phyloP scores from a whole-genome alignment of 1,284 basidiomycete genomes.

The Xerocomus nothofagi region DNA sequence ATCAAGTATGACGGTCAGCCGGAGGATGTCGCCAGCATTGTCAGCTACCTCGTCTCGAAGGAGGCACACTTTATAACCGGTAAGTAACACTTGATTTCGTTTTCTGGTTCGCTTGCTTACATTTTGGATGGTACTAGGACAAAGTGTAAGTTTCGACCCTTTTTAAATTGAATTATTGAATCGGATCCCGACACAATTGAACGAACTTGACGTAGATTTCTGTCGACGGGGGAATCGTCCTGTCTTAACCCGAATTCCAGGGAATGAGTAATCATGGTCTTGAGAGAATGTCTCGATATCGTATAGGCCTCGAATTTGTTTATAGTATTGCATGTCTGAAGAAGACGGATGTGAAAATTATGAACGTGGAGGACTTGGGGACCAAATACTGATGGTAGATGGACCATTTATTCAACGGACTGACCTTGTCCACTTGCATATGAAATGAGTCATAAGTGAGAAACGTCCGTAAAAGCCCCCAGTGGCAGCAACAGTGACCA shows the following conservation, averaged over 20 bases:
- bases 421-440: no score
- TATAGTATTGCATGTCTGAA: no score
- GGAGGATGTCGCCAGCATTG: slow-evolving; percentile 19
- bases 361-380: no score
- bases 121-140: background rate
- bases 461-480: no score
- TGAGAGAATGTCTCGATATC: no score
- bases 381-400: no score
- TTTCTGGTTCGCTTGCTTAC: background rate
- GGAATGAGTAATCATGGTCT: no score
- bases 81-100: background rate
- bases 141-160: background rate
- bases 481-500: no score
- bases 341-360: no score
- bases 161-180: background rate
- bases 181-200: background rate
- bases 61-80: slow-evolving; percentile 14
- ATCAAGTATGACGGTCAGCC: slow-evolving; percentile 3
- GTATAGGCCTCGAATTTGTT: no score
- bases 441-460: no score
- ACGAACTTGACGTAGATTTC: background rate
- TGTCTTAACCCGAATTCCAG: background rate
- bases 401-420: no score
- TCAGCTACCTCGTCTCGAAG: slow-evolving; percentile 22
- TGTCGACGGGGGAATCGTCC: slow-evolving; percentile 5